phyloP scores from a whole-genome alignment of 495 filamentous ascomycete species.

The Neurospora sp. region DNA sequence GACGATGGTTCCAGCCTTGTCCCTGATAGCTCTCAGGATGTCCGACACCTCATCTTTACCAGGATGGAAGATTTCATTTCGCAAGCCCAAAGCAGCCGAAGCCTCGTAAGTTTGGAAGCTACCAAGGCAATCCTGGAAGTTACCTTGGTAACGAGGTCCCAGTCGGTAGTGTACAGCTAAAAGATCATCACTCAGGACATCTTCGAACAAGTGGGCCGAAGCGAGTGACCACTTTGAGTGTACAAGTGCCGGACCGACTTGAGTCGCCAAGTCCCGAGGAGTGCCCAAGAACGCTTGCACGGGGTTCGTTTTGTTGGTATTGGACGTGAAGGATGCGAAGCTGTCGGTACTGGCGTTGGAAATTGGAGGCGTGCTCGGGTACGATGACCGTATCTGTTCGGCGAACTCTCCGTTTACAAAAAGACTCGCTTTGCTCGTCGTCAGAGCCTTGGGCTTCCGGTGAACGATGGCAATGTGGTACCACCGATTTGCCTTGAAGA shows the following conservation, averaged over 20 bases:
- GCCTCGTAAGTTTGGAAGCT: conserved; percentile 95
- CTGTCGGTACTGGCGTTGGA: conserved; percentile 49
- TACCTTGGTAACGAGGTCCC: conserved; percentile 82
- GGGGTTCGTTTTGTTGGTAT: conserved; percentile 45
- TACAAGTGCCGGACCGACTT: conserved; percentile 65
- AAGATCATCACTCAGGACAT: conserved; percentile 82
- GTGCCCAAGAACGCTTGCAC: conserved; percentile 93
- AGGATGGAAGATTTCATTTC: conserved; percentile 83
- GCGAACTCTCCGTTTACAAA: conserved; percentile 90
- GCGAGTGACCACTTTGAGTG: conserved; percentile 78
- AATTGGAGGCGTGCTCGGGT: conserved; percentile 60
- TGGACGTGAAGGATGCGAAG: conserved; percentile 48
- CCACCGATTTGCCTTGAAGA: conserved; percentile 67
- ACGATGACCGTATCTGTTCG: conserved; percentile 82
- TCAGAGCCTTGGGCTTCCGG: conserved; percentile 60
- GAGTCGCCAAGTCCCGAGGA: conserved; percentile 77
- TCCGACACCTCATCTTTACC: conserved; percentile 89
- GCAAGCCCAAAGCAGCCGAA: conserved; percentile 81
- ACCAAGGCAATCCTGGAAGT: conserved; percentile 91
- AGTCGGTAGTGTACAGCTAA: conserved; percentile 84
- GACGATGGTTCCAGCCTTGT: conserved; percentile 68
- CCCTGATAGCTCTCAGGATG: conserved; percentile 76
- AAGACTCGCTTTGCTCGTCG: conserved; percentile 71
- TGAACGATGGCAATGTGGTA: conserved; percentile 89
- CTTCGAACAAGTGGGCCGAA: conserved; percentile 77